Evolutionary conservation across 345 rosid species (phyloP), one percentile per base, ranked within the genome.

Genomic region (Acer saccharum): DNA sequence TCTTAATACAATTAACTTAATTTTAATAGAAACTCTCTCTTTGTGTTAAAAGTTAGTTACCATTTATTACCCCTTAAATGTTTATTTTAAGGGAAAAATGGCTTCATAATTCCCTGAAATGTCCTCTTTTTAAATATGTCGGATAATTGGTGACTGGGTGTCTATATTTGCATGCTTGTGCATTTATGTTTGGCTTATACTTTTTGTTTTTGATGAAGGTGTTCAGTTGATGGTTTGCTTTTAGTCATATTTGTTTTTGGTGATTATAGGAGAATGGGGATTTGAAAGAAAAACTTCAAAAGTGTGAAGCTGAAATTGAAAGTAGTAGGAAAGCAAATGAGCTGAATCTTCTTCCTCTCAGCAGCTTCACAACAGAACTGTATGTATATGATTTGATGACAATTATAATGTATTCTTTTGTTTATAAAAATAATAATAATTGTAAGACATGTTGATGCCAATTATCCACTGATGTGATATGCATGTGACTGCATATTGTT

Each of bases 271-370:
- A 91, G 79, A 90, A 82, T 3, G 86, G 77, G 46, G 92, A 88
- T 81, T 80, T 94, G 79, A 91, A 87, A 82, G 87, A 81, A 43
- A 91, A 91, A 80, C 89, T 91, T 75, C 90, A 85, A 81, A 91
- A 81, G 80, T 92, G 87, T 81, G 96, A 96, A 87, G 90, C 91
- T 75, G 97, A 96, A 82, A 76, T 91, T 62, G 97, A 96, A 84
- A 86, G 81, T 78, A 74, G 79, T 76, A 83, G 93, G 88, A 94
- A 92, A 84, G 83, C 90, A 27, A 87, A 86, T 78, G 97, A 96
- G 85, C 80, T 86, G 76, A 79, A 72, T 76, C 89, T 92, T 79
- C 84, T 96, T 70, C 97, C 97, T n/a, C 74, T 92, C 60, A 79
- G 91, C 76, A 89, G 88, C 82, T 86, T 91, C 77, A 78, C 88